phyloP scores from a whole-genome alignment of 2,329 filamentous ascomycete species.

The Biscogniauxia sp. region DNA sequence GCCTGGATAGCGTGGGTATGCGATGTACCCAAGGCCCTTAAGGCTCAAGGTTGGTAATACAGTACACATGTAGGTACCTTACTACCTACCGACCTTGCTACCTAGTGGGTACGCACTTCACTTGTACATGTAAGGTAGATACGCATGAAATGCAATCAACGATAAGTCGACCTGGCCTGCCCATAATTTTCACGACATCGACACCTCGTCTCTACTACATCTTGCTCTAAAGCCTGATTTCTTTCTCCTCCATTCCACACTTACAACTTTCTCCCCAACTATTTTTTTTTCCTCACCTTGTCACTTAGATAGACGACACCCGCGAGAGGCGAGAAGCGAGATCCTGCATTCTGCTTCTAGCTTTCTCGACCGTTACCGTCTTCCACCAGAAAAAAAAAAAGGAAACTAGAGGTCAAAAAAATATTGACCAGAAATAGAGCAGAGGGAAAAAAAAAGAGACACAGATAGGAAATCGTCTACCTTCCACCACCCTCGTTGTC shows the following conservation, averaged over 20 bases:
- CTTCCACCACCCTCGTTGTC: not conserved
- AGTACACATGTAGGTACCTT: not conserved
- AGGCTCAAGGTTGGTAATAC: not conserved
- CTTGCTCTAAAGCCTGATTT: not conserved
- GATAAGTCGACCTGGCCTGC: not conserved
- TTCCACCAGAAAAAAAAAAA: not conserved
- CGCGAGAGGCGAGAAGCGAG: not conserved
- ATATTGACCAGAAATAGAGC: not conserved
- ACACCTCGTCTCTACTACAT: not conserved
- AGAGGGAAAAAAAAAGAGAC: not conserved
- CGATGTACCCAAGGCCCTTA: not conserved
- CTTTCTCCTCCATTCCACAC: not conserved
- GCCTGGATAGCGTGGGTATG: too few species aligned
- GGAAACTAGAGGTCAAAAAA: not conserved
- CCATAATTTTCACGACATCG: not conserved
- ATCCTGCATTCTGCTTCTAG: not conserved
- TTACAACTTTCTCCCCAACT: not conserved
- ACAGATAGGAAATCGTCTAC: not conserved
- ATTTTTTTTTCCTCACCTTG: not conserved
- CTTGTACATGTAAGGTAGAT: not conserved
- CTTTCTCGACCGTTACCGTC: not conserved
- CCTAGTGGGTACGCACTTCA: not conserved
- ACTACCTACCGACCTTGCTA: too few species aligned
- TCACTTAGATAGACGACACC: not conserved
- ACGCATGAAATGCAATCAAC: not conserved